Conservation (phyloP, 1,139 yeast genomes). For the Protomyces pachydermus region DNA sequence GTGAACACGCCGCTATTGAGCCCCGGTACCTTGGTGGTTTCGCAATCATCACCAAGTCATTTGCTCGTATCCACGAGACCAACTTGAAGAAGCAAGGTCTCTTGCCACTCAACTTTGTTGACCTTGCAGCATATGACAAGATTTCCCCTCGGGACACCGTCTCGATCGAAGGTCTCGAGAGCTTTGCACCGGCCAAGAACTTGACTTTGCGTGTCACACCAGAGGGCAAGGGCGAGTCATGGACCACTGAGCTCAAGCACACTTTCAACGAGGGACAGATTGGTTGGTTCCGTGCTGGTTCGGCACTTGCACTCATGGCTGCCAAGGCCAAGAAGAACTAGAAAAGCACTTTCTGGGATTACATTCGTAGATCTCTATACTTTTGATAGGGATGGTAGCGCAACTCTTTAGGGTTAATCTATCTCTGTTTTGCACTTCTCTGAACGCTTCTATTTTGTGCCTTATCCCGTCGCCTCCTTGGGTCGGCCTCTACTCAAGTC, state of each 20-base stretch:
- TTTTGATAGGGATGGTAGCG: neutral
- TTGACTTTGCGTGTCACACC: conserved; percentile 86
- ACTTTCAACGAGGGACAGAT: conserved; percentile 94
- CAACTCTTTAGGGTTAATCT: too few relatives aligned
- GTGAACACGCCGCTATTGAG: conserved; percentile 99
- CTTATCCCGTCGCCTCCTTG: conserved; percentile 18
- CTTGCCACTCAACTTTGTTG: conserved; percentile 88
- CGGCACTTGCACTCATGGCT: conserved; percentile 98
- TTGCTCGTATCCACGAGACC: conserved; percentile 95
- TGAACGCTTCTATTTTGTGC: neutral
- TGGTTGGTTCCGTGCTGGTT: conserved; percentile 99
- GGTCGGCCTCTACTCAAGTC: conserved; percentile 13
- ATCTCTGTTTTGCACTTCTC: too few relatives aligned
- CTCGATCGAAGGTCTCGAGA: conserved; percentile 78
- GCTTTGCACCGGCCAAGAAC: conserved; percentile 89
- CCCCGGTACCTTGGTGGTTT: conserved; percentile 99
- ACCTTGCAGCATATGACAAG: conserved; percentile 88
- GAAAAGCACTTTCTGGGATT: neutral
- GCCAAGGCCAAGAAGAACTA: conserved; percentile 38
- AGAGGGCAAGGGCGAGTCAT: conserved; percentile 60
- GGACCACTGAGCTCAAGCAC: conserved; percentile 89
- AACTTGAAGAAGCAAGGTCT: conserved; percentile 97
- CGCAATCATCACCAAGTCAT: conserved; percentile 93
- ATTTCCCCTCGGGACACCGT: conserved; percentile 86
- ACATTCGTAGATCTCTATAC: neutral